Conservation (phyloP, 306 rosid genomes). For the Fragaria vesca region DNA sequence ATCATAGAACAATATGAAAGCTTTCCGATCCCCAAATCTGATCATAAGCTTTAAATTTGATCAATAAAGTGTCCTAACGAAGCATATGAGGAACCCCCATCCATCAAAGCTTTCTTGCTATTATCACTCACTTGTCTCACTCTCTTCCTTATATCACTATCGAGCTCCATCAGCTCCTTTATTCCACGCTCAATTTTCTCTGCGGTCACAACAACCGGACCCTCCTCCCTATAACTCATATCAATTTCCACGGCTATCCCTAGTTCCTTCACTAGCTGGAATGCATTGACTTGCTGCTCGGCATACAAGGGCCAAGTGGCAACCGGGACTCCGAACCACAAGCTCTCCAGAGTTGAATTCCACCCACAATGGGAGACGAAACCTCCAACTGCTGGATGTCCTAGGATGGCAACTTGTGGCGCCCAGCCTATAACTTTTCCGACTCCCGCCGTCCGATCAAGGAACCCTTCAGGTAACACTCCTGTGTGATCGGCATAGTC, state of each 20-base stretch:
- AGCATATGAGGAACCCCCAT: conserved; percentile 21
- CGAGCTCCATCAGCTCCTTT: conserved; percentile 16
- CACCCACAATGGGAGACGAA: conserved; percentile 64
- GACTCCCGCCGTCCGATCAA: conserved; percentile 36
- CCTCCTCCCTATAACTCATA: background rate
- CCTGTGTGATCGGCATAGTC: background rate
- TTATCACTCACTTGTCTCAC: conserved; percentile 17
- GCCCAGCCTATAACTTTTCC: background rate
- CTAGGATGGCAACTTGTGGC: background rate
- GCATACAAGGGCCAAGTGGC: conserved; percentile 50
- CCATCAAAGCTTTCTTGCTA: conserved; percentile 11
- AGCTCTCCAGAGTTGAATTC: conserved; percentile 54
- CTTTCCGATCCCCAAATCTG: background rate
- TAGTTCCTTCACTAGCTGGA: background rate
- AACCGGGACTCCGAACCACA: conserved; percentile 51
- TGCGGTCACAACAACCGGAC: background rate
- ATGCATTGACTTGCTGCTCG: conserved; percentile 45
- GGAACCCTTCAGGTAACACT: conserved; percentile 49
- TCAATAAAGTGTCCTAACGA: background rate
- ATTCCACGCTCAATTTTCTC: conserved; percentile 25
- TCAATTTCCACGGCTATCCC: conserved; percentile 15
- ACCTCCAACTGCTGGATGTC: conserved; percentile 36
- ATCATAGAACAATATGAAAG: background rate
- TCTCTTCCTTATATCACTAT: conserved; percentile 11
- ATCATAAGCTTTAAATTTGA: background rate